These are phyloP conservation scores for Fereydounia khargensis DNA, from an alignment of 1,284 basidiomycete genomes.

Conservation along the genomic window DNA sequence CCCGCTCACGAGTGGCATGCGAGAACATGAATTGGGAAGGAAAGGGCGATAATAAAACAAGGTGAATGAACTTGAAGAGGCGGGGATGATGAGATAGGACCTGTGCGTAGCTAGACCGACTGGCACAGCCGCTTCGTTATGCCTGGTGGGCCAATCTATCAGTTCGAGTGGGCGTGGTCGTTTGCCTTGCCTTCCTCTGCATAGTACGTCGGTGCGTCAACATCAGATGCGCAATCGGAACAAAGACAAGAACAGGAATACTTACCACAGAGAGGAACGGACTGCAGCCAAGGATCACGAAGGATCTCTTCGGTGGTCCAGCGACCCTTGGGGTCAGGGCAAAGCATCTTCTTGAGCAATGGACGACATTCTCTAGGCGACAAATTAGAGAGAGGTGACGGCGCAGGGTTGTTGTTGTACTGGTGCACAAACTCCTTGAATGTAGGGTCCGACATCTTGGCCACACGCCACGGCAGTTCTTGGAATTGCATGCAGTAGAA, in stretches of 20 bases:
- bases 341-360: constrained; percentile 89
- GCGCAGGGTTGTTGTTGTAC: constrained; percentile 60
- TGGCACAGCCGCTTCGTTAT: no score
- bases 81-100: no score
- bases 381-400: constrained; percentile 72
- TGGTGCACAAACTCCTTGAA: constrained; percentile 79
- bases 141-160: no score
- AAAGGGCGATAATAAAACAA: no score
- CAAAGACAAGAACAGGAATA: no score
- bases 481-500: constrained; percentile 81
- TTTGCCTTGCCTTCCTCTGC: constrained; percentile 21
- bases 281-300: constrained; percentile 73
- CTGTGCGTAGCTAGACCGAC: no score
- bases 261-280: constrained; percentile 21
- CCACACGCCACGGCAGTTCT: constrained; percentile 77
- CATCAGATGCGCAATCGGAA: no score
- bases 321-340: constrained; percentile 83
- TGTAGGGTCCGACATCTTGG: constrained; percentile 77
- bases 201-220: no score
- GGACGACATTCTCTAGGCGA: constrained; percentile 80
- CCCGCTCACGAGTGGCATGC: no score
- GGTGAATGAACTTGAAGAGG: no score
- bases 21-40: no score
- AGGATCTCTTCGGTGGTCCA: constrained; percentile 79
- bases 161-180: constrained; percentile 33